Conservation (phyloP, 495 filamentous ascomycete species). For the Friedmanniomyces endolithicus region DNA sequence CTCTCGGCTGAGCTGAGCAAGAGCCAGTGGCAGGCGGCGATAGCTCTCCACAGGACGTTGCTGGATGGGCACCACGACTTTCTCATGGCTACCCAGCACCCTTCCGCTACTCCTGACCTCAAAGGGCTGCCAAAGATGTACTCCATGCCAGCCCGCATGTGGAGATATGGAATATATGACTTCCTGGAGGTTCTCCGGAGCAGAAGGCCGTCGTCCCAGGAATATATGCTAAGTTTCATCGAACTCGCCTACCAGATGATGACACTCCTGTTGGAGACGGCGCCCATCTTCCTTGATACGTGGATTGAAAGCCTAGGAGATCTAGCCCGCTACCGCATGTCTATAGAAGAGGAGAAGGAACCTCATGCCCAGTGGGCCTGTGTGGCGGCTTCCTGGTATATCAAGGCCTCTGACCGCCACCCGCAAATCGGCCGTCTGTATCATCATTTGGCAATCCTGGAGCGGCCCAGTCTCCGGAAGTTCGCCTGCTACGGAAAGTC, state of each 20-base stretch:
- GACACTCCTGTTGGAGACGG: constrained; percentile 63
- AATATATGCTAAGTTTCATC: constrained; percentile 74
- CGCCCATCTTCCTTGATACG: constrained; percentile 62
- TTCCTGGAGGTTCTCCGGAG: constrained; percentile 66
- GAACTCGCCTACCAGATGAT: constrained; percentile 74
- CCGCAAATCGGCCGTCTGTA: constrained; percentile 64
- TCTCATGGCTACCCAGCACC: constrained; percentile 66
- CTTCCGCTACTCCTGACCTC: constrained; percentile 47
- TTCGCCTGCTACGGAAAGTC: constrained; percentile 53
- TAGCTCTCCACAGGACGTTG: constrained; percentile 57
- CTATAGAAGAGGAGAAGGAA: constrained; percentile 70
- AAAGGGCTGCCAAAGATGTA: constrained; percentile 53
- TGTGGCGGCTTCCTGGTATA: constrained; percentile 71
- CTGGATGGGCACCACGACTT: constrained; percentile 74
- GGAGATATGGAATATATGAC: constrained; percentile 69
- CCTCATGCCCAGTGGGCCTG: constrained; percentile 48
- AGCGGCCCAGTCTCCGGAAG: constrained; percentile 64
- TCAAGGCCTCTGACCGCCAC: constrained; percentile 56
- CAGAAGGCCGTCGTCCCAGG: constrained; percentile 54
- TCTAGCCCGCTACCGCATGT: constrained; percentile 62
- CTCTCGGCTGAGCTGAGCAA: constrained; percentile 33
- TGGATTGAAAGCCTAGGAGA: constrained; percentile 90
- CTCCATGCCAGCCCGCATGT: constrained; percentile 73
- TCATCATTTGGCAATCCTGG: constrained; percentile 74
- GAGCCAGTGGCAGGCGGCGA: constrained; percentile 60